Percentiles rank a stretch among this genome's conserved stretches.
Conservation (phyloP, 495 filamentous ascomycete species). For the Penicillium waksmanii region DNA sequence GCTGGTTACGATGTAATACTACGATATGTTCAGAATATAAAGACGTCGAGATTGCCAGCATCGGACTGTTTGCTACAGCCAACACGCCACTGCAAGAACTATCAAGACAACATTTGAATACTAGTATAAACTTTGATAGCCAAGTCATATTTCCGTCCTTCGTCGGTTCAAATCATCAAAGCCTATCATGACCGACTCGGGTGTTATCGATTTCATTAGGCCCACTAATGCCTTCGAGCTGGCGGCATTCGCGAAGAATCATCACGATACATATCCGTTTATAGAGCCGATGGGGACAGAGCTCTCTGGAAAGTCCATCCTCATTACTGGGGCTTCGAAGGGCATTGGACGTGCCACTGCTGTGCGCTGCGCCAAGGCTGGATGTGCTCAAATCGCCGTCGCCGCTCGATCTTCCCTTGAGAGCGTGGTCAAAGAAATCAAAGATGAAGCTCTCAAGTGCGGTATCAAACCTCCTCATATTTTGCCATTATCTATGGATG, state of each 20-base stretch:
- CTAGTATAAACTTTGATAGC: neutral
- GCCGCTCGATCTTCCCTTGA: slow-evolving; percentile 47
- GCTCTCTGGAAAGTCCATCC: slow-evolving; percentile 41
- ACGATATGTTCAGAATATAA: too few species aligned
- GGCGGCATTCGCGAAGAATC: slow-evolving; percentile 1
- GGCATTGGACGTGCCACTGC: slow-evolving; percentile 52
- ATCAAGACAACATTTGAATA: neutral
- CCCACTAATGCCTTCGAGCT: slow-evolving; percentile 1
- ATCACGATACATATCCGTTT: slow-evolving; percentile 48
- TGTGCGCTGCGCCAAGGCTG: slow-evolving; percentile 49
- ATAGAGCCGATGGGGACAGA: slow-evolving; percentile 36
- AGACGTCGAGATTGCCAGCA: too few species aligned
- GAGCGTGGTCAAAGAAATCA: slow-evolving; percentile 37
- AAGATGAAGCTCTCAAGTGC: slow-evolving; percentile 37
- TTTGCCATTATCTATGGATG: slow-evolving; percentile 45
- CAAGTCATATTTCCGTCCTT: neutral
- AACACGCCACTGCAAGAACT: neutral
- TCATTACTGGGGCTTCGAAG: slow-evolving; percentile 55
- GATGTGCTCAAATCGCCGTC: slow-evolving; percentile 48
- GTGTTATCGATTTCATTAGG: slow-evolving; percentile 1
- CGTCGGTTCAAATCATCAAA: too few species aligned
- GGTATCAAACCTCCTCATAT: slow-evolving; percentile 44
- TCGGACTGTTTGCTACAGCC: too few species aligned
- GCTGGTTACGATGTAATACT: too few species aligned
- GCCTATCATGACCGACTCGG: neutral